Evolutionary conservation across 2,329 filamentous ascomycete species (phyloP).

Genomic region (Boeremia exigua): DNA sequence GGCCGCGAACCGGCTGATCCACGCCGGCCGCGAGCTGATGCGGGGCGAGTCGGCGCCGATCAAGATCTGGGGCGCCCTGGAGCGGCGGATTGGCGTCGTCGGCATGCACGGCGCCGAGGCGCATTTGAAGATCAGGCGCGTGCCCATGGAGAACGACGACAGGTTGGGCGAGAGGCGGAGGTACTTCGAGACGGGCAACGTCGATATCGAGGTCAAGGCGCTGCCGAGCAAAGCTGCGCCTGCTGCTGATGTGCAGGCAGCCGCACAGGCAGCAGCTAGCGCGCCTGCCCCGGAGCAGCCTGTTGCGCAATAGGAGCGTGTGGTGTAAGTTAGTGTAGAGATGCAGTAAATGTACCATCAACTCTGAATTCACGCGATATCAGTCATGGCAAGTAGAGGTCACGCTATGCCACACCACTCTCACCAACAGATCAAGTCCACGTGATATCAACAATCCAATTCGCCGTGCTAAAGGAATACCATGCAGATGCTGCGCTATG

Average conservation of each 20-base stretch:
- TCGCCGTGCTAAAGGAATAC: no score
- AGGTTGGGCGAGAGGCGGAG: conserved; percentile 28
- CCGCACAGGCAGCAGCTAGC: neutral
- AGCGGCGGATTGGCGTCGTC: conserved; percentile 40
- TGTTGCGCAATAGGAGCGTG: conserved; percentile 7
- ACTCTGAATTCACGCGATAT: neutral
- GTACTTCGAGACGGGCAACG: conserved; percentile 7
- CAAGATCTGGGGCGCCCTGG: conserved; percentile 38
- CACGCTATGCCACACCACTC: neutral
- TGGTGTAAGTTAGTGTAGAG: conserved; percentile 2
- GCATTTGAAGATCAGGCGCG: conserved; percentile 32
- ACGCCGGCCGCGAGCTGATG: conserved; percentile 41
- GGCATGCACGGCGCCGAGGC: conserved; percentile 44
- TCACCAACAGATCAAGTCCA: no score
- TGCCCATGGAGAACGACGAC: conserved; percentile 25
- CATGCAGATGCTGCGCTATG: no score
- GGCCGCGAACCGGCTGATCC: conserved; percentile 39
- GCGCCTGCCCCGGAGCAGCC: conserved; percentile 2
- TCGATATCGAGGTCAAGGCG: conserved; percentile 2
- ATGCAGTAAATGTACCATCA: conserved; percentile 10
- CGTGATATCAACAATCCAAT: no score
- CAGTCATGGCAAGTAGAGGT: no score
- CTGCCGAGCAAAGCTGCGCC: neutral
- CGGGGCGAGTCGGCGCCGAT: conserved; percentile 39
- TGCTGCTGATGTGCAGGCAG: conserved; percentile 4